Conservation (phyloP, 805 yeast genomes). For the Brettanomyces custersianus region DNA sequence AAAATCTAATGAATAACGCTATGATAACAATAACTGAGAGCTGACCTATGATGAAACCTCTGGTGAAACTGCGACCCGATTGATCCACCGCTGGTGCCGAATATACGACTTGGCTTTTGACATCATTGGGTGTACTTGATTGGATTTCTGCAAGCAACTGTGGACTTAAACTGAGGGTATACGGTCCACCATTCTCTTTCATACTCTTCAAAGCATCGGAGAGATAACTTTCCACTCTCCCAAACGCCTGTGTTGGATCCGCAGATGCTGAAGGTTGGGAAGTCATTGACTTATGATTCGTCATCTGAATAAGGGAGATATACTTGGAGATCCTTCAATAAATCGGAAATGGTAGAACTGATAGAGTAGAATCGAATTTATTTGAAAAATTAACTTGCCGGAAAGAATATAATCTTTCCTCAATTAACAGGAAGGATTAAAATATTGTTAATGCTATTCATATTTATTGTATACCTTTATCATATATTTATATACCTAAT, state of each 20-base stretch:
- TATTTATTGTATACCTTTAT: slow-evolving; percentile 15
- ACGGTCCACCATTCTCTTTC: slow-evolving; percentile 1
- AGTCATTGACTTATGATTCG: too few relatives aligned
- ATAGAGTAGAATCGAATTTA: background rate
- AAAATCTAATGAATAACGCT: slow-evolving; percentile 60
- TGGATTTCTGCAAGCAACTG: background rate
- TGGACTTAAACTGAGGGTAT: background rate
- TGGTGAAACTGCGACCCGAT: slow-evolving; percentile 42
- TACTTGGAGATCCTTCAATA: too few relatives aligned
- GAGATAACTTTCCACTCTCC: slow-evolving; percentile 13
- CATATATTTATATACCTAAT: background rate
- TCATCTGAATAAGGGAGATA: too few relatives aligned
- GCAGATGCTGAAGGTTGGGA: too few relatives aligned
- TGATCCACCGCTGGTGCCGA: background rate
- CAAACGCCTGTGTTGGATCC: too few relatives aligned
- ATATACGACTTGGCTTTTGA: background rate
- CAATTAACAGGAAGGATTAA: too few relatives aligned
- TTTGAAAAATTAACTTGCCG: background rate
- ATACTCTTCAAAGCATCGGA: slow-evolving; percentile 9
- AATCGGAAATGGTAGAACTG: too few relatives aligned
- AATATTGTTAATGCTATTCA: too few relatives aligned
- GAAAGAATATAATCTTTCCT: too few relatives aligned
- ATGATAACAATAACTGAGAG: slow-evolving; percentile 57
- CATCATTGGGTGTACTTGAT: background rate
- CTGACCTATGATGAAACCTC: slow-evolving; percentile 69